Evolutionary conservation across 176 grass and related monocot genomes (phyloP).

Genomic region (Lolium rigidum): DNA sequence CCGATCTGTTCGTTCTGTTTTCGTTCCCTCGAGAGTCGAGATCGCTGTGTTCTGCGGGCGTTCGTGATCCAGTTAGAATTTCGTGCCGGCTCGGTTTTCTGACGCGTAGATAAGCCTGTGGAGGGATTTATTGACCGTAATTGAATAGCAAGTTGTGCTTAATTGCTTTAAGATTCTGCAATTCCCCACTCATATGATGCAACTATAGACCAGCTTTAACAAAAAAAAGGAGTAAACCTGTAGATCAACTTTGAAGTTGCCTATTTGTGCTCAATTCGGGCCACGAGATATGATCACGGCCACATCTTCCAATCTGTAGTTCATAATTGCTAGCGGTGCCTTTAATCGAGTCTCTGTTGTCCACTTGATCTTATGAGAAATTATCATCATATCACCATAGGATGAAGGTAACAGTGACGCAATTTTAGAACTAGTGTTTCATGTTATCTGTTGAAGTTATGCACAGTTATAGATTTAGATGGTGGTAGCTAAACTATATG

Average conservation of each 20-base stretch:
- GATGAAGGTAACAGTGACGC: background rate
- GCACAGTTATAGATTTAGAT: background rate
- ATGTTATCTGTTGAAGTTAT: background rate
- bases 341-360: background rate
- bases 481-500: background rate
- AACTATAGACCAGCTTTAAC: background rate
- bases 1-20: constrained; percentile 23
- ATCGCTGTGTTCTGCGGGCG: background rate
- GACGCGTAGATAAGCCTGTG: background rate
- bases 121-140: background rate
- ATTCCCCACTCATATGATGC: background rate
- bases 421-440: background rate
- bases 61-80: constrained; percentile 7
- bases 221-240: too few relatives aligned
- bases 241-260: too few relatives aligned
- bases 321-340: background rate
- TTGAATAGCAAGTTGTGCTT: background rate
- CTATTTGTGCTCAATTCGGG: background rate
- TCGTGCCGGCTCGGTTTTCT: background rate
- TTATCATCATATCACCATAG: background rate
- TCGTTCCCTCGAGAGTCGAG: background rate
- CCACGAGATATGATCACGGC: background rate
- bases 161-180: constrained; percentile 15
- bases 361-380: background rate
- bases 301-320: background rate